Evolutionary conservation across 768 basidiomycete species (phyloP).

Genomic region (Boletus reticuloceps): DNA sequence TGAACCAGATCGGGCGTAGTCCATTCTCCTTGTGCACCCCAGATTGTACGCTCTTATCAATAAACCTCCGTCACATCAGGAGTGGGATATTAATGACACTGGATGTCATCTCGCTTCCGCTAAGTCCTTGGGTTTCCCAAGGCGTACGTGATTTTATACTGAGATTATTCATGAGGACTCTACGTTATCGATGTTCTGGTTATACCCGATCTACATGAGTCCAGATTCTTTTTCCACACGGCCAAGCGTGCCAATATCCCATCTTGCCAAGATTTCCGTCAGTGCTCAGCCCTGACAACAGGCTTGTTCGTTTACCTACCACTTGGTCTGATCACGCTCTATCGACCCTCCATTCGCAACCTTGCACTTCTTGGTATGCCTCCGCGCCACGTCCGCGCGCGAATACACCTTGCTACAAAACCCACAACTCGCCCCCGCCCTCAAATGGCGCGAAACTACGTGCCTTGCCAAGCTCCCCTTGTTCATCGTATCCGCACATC

Average conservation of each 20-base stretch:
- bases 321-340: background rate
- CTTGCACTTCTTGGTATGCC: slow-evolving; percentile 28
- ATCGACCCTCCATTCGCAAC: slow-evolving; percentile 11
- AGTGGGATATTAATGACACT: background rate
- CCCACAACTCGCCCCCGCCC: slow-evolving; percentile 17
- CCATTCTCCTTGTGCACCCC: no score
- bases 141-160: background rate
- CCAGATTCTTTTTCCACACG: no score
- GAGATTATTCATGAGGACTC: no score
- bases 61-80: no score
- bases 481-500: slow-evolving; percentile 24
- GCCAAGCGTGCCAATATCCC: background rate
- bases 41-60: no score
- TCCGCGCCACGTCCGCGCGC: slow-evolving; percentile 23
- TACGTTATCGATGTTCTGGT: no score
- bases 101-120: background rate
- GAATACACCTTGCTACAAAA: slow-evolving; percentile 27
- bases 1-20: background rate
- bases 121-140: background rate
- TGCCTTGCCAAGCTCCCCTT: slow-evolving; percentile 27
- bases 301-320: background rate
- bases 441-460: slow-evolving; percentile 21
- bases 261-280: background rate
- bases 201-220: no score
- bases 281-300: background rate